These are phyloP conservation scores for Rasamsonia emersonii DNA, from an alignment of 2,329 filamentous ascomycete species.

Conservation along the genomic window DNA sequence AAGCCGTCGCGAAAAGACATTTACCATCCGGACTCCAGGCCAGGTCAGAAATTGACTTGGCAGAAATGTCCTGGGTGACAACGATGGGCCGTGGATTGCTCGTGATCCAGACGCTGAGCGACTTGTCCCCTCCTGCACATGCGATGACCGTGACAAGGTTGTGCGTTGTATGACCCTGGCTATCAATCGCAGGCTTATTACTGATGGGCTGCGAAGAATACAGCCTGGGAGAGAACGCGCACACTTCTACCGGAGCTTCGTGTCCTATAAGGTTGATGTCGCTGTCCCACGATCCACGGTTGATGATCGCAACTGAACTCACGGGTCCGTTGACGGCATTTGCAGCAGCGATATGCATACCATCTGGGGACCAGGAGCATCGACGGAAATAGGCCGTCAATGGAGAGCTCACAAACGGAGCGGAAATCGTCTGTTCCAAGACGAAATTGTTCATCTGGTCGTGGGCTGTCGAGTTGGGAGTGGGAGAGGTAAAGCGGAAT, in stretches of 20 bases:
- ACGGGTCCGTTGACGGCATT: constrained; percentile 97
- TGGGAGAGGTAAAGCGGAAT: constrained; percentile 85
- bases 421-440: constrained; percentile 80
- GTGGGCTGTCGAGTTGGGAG: constrained; percentile 83
- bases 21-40: constrained; percentile 90
- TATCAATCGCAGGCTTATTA: constrained; percentile 38
- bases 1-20: constrained; percentile 72
- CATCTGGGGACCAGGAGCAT: constrained; percentile 96
- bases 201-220: constrained; percentile 62
- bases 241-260: constrained; percentile 93
- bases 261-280: constrained; percentile 97
- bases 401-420: constrained; percentile 83
- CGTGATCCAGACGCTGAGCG: constrained; percentile 94
- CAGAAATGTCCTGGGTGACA: constrained; percentile 77
- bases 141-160: constrained; percentile 82
- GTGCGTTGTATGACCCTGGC: constrained; percentile 30
- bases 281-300: constrained; percentile 84
- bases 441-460: constrained; percentile 97
- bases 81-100: constrained; percentile 86
- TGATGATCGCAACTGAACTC: constrained; percentile 92
- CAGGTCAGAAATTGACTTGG: constrained; percentile 88
- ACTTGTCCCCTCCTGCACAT: constrained; percentile 94
- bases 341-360: constrained; percentile 90
- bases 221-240: constrained; percentile 87
- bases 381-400: constrained; percentile 93